Conservation (phyloP, 495 filamentous ascomycete genomes). For the Aspergillus mulundensis region DNA sequence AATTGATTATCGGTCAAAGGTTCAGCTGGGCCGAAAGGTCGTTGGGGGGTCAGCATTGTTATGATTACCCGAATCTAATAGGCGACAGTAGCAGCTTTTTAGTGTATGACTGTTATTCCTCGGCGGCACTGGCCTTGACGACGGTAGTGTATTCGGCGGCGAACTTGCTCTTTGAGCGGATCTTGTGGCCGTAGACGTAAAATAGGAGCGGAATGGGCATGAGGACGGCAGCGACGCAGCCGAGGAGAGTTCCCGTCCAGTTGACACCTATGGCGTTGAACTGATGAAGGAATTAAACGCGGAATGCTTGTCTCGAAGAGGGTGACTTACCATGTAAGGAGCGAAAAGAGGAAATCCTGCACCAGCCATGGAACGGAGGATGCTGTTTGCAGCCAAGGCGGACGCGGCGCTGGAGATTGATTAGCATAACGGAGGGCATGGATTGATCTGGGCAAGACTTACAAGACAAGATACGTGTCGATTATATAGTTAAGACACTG, state of each 20-base stretch:
- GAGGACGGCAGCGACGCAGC: constrained; percentile 60
- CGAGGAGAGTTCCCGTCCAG: constrained; percentile 72
- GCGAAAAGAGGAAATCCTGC: constrained; percentile 78
- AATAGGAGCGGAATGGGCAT: constrained; percentile 77
- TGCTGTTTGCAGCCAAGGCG: constrained; percentile 80
- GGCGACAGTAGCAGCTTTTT: background rate
- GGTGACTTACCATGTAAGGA: constrained; percentile 55
- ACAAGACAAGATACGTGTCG: constrained; percentile 85
- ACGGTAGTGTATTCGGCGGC: constrained; percentile 35
- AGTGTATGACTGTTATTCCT: background rate
- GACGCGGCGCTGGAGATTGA: constrained; percentile 57
- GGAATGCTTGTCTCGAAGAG: constrained; percentile 1
- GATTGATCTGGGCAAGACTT: constrained; percentile 30
- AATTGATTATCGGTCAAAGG: background rate
- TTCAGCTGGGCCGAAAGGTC: background rate
- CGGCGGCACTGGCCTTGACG: constrained; percentile 13
- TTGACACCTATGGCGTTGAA: constrained; percentile 70
- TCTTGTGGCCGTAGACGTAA: constrained; percentile 56
- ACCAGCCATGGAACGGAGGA: constrained; percentile 71
- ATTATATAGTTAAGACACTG: constrained; percentile 82
- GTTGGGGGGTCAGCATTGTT: background rate
- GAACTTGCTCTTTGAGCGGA: constrained; percentile 63
- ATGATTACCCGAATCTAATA: background rate
- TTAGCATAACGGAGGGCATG: background rate
- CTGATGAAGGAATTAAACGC: constrained; percentile 4